Conservation (phyloP, 768 basidiomycete genomes). For the Mycena amicta region DNA sequence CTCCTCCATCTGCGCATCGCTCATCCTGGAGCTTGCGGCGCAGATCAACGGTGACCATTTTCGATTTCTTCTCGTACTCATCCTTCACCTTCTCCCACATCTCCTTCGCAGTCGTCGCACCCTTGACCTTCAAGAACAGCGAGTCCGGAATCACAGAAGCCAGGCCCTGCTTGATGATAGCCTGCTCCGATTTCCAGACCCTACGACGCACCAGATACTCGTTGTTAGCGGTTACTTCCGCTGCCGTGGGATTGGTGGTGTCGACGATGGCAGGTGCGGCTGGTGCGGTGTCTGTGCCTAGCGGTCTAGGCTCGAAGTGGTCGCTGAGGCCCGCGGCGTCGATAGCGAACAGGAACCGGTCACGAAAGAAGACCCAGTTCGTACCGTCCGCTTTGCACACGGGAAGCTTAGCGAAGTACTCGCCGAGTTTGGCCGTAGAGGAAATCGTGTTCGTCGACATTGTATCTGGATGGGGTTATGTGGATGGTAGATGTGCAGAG, state of each 20-base stretch:
- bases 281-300: neutral
- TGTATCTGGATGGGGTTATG: neutral
- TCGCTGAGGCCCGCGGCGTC: conserved; percentile 6
- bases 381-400: conserved; percentile 21
- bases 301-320: conserved; percentile 31
- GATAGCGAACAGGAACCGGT: conserved; percentile 14
- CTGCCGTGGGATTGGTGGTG: conserved; percentile 24
- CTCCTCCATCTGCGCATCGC: conserved; percentile 25
- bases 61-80: too few relatives aligned
- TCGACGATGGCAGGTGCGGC: neutral
- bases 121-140: conserved; percentile 24
- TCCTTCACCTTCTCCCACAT: conserved; percentile 27
- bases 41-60: too few relatives aligned
- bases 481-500: conserved; percentile 19
- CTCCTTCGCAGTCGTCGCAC: neutral
- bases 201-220: conserved; percentile 6
- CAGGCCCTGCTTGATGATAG: conserved; percentile 24
- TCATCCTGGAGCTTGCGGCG: too few relatives aligned
- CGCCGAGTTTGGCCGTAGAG: neutral
- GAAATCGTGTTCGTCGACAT: neutral
- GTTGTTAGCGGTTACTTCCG: conserved; percentile 7
- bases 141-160: conserved; percentile 22
- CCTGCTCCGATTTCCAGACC: conserved; percentile 23
- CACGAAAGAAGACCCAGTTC: conserved; percentile 24
- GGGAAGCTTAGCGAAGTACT: conserved; percentile 13